Conservation (phyloP, 495 filamentous ascomycete species). For the Podospora pseudocomata region DNA sequence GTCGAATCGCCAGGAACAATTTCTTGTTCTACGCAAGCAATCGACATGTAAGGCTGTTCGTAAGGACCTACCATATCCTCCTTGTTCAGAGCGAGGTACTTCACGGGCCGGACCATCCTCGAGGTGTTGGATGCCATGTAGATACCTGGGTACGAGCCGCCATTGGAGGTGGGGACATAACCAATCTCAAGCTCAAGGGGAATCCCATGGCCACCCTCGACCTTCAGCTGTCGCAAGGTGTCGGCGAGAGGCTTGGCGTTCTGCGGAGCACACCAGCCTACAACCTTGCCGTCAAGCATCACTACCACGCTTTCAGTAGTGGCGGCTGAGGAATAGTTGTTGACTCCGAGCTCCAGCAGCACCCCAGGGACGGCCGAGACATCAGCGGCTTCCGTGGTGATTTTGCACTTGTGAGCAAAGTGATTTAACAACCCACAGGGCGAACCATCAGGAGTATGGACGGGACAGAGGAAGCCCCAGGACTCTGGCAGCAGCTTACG, state of each 20-base stretch:
- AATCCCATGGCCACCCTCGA: constrained; percentile 81
- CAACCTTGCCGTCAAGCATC: constrained; percentile 81
- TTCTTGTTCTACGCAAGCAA: constrained; percentile 81
- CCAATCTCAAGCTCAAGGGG: constrained; percentile 86
- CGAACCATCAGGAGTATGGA: constrained; percentile 93
- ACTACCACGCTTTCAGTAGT: constrained; percentile 77
- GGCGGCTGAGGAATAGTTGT: constrained; percentile 65
- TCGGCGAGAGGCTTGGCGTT: constrained; percentile 75
- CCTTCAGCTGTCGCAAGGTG: constrained; percentile 89
- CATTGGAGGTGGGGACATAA: constrained; percentile 77
- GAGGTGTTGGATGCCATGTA: constrained; percentile 86
- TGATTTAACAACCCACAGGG: constrained; percentile 96
- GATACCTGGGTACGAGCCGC: constrained; percentile 91
- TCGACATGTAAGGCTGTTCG: constrained; percentile 98
- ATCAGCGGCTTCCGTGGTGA: constrained; percentile 68
- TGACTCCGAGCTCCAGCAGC: constrained; percentile 73
- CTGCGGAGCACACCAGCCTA: constrained; percentile 84
- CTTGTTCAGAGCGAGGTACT: constrained; percentile 80
- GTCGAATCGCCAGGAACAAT: constrained; percentile 81
- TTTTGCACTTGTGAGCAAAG: constrained; percentile 90
- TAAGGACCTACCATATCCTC: constrained; percentile 86
- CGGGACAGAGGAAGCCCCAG: constrained; percentile 95
- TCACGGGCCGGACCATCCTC: constrained; percentile 86
- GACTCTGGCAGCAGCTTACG: constrained; percentile 93
- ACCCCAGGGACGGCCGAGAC: constrained; percentile 66